Evolutionary conservation across 2,329 filamentous ascomycete genomes (phyloP).

Genomic region (Aspergillus sp.): DNA sequence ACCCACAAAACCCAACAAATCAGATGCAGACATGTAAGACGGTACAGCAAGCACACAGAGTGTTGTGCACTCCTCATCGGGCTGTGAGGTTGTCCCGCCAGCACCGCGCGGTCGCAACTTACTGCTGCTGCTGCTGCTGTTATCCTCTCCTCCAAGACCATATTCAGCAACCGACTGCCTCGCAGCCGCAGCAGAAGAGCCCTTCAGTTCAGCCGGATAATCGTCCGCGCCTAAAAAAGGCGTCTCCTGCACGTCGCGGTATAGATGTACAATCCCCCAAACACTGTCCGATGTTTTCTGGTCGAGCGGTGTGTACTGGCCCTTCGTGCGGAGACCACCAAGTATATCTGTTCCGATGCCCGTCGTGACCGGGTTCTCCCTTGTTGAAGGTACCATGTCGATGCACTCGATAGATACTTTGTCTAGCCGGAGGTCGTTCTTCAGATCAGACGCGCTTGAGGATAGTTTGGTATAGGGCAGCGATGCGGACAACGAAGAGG

Average conservation of each 20-base stretch:
- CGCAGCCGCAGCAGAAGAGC: conserved; percentile 34
- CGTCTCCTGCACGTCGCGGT: conserved; percentile 78
- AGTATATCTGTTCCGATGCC: conserved; percentile 52
- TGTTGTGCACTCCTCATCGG: conserved; percentile 70
- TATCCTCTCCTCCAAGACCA: conserved; percentile 26
- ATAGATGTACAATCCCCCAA: conserved; percentile 93
- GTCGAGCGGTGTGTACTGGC: conserved; percentile 70
- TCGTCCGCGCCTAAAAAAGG: conserved; percentile 54
- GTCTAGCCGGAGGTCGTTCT: conserved; percentile 76
- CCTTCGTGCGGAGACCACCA: conserved; percentile 77
- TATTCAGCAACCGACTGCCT: conserved; percentile 23
- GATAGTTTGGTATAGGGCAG: conserved; percentile 19
- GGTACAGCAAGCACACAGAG: conserved; percentile 93
- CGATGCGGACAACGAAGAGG: conserved; percentile 11
- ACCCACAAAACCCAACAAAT: conserved; percentile 88
- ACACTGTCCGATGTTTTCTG: conserved; percentile 73
- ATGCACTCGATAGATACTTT: conserved; percentile 77
- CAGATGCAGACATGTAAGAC: conserved; percentile 85
- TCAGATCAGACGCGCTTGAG: conserved; percentile 18
- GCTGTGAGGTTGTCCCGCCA: conserved; percentile 9
- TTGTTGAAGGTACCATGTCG: conserved; percentile 59
- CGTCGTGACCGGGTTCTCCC: conserved; percentile 44
- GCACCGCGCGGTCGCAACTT: not conserved
- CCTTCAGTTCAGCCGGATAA: conserved; percentile 42
- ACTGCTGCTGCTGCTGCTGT: conserved; percentile 19